Conservation (phyloP, 2,329 filamentous ascomycete genomes). For the Clonostachys byssicola region DNA sequence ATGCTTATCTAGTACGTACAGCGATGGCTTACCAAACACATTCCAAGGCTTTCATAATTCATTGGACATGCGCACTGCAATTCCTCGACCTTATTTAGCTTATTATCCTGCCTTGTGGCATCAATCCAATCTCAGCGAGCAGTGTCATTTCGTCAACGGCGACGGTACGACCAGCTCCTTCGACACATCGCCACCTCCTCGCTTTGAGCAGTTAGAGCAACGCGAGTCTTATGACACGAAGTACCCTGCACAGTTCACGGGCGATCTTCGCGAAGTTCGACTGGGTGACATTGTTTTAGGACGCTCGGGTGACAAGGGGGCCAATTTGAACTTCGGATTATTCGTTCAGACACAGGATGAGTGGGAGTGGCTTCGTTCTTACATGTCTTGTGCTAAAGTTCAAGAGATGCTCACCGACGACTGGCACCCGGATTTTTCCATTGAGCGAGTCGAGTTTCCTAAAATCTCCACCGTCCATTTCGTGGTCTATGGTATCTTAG, state of each 20-base stretch:
- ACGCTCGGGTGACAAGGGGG: slow-evolving; percentile 28
- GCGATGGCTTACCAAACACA: neutral
- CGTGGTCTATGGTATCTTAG: slow-evolving; percentile 35
- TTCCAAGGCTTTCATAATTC: slow-evolving; percentile 23
- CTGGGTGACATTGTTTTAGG: slow-evolving; percentile 14
- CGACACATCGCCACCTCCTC: too few species aligned
- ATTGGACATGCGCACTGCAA: slow-evolving; percentile 30
- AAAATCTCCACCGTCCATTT: slow-evolving; percentile 21
- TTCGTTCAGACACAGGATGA: slow-evolving; percentile 33
- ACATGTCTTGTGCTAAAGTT: slow-evolving; percentile 30
- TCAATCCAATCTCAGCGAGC: too few species aligned
- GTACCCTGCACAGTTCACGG: slow-evolving; percentile 12
- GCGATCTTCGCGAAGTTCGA: slow-evolving; percentile 12
- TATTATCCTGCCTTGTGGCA: slow-evolving; percentile 9
- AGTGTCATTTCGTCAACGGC: too few species aligned
- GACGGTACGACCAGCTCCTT: too few species aligned
- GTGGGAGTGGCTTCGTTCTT: slow-evolving; percentile 32
- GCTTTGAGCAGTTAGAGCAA: too few species aligned
- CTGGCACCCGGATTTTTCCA: slow-evolving; percentile 13
- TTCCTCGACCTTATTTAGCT: slow-evolving; percentile 13
- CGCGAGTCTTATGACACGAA: too few species aligned
- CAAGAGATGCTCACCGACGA: slow-evolving; percentile 18
- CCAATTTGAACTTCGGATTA: slow-evolving; percentile 32
- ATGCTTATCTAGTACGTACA: neutral
- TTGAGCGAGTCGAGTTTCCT: slow-evolving; percentile 37